A percentile compares a stretch with the other conserved stretches of the same genome.
These are phyloP conservation scores for Epichloe festucae DNA, from an alignment of 2,329 filamentous ascomycete genomes.

Conservation along the genomic window DNA sequence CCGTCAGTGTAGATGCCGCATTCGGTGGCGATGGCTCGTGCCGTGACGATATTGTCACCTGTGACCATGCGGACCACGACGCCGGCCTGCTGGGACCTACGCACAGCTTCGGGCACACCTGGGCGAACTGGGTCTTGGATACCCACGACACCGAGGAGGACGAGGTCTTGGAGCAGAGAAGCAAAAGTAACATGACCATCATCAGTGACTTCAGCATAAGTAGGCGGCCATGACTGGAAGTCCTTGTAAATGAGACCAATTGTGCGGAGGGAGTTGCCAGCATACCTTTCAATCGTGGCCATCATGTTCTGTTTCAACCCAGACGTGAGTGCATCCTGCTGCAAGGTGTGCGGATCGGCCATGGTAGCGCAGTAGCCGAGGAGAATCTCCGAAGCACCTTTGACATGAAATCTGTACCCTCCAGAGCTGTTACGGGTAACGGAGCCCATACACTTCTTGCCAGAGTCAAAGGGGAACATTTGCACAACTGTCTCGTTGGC, in stretches of 20 bases:
- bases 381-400: constrained; percentile 53
- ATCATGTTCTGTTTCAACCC: constrained; percentile 26
- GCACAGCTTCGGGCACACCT: constrained; percentile 64
- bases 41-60: constrained; percentile 69
- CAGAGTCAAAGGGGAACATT: constrained; percentile 63
- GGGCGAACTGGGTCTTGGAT: constrained; percentile 70
- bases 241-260: constrained; percentile 77
- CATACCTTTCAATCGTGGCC: constrained; percentile 59
- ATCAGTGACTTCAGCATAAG: constrained; percentile 30
- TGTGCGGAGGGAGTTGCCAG: constrained; percentile 70
- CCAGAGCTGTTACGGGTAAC: constrained; percentile 35
- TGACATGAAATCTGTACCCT: constrained; percentile 44
- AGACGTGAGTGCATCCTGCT: constrained; percentile 39
- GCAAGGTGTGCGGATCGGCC: constrained; percentile 30
- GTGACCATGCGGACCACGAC: constrained; percentile 79
- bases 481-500: constrained; percentile 47
- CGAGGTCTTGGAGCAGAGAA: constrained; percentile 55
- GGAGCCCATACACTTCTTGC: constrained; percentile 59
- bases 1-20: constrained; percentile 62
- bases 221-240: constrained; percentile 71
- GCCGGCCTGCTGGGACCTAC: constrained; percentile 57
- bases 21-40: constrained; percentile 65
- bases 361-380: constrained; percentile 40
- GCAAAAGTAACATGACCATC: constrained; percentile 42
- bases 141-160: constrained; percentile 57